phyloP scores from a whole-genome alignment of 2,329 filamentous ascomycete genomes.

The Aureobasidium sp. region DNA sequence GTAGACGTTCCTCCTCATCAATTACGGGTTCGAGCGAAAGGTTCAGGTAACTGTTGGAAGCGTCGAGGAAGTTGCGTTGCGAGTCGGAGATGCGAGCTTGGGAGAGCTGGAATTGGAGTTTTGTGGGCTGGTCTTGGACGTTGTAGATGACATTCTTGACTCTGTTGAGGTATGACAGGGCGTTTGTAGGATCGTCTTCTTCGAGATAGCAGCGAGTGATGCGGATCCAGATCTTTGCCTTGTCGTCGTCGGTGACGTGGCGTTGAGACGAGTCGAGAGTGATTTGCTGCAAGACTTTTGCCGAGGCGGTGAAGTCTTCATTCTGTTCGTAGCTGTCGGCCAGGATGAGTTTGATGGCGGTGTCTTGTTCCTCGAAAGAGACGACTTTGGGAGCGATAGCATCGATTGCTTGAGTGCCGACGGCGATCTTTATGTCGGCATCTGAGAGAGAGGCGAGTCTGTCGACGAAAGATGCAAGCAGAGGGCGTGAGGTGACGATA shows the following conservation, averaged over 20 bases:
- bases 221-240: constrained; percentile 80
- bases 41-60: constrained; percentile 78
- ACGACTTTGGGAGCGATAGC: constrained; percentile 58
- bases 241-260: constrained; percentile 70
- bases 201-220: constrained; percentile 93
- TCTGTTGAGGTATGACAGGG: constrained; percentile 84
- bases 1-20: constrained; percentile 77
- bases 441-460: constrained; percentile 53
- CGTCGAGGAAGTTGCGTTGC: constrained; percentile 79
- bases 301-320: constrained; percentile 73
- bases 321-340: constrained; percentile 74
- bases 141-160: constrained; percentile 86
- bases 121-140: constrained; percentile 63
- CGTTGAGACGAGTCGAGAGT: constrained; percentile 85
- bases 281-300: constrained; percentile 70
- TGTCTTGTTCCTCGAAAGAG: constrained; percentile 79
- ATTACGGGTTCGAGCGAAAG: constrained; percentile 71
- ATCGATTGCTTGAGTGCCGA: constrained; percentile 61
- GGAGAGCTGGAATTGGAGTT: constrained; percentile 79
- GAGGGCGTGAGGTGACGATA: constrained; percentile 64
- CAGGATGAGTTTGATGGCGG: constrained; percentile 67
- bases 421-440: constrained; percentile 61
- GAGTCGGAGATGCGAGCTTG: constrained; percentile 91
- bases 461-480: constrained; percentile 58
- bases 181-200: constrained; percentile 78